Percentiles rank a stretch among this genome's conserved stretches.
These are phyloP conservation scores for Veloporphyrellus conicus DNA, from an alignment of 1,284 basidiomycete species.

Conservation along the genomic window DNA sequence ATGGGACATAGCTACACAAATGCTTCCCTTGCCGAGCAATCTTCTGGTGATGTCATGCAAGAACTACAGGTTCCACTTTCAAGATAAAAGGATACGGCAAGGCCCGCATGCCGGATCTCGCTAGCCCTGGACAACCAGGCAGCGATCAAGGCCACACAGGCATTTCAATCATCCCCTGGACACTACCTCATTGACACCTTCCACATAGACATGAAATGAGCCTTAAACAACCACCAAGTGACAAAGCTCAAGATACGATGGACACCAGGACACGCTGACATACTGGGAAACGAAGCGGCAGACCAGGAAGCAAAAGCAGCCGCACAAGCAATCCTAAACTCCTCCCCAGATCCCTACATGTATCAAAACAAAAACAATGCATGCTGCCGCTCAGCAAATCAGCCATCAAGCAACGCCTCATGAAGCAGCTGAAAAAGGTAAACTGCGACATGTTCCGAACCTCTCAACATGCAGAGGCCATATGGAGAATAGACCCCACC, in stretches of 20 bases:
- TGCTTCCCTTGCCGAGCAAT: too few relatives aligned
- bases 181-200: neutral
- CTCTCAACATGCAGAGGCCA: neutral
- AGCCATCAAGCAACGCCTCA: neutral
- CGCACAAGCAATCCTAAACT: neutral
- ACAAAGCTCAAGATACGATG: neutral
- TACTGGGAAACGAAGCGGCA: neutral
- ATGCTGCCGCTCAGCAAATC: neutral
- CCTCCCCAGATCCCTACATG: neutral
- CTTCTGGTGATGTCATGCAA: too few relatives aligned
- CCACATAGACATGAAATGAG: neutral
- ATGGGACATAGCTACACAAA: too few relatives aligned
- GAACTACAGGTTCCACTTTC: too few relatives aligned
- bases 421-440: neutral
- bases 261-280: neutral
- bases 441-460: neutral
- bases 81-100: too few relatives aligned
- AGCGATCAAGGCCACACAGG: neutral
- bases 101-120: too few relatives aligned
- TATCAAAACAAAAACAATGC: neutral
- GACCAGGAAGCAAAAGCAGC: neutral
- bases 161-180: neutral
- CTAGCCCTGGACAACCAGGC: neutral
- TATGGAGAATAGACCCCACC: neutral
- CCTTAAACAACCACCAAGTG: neutral